Conservation (phyloP, 2,329 filamentous ascomycete genomes). For the Polytolypa hystricis region DNA sequence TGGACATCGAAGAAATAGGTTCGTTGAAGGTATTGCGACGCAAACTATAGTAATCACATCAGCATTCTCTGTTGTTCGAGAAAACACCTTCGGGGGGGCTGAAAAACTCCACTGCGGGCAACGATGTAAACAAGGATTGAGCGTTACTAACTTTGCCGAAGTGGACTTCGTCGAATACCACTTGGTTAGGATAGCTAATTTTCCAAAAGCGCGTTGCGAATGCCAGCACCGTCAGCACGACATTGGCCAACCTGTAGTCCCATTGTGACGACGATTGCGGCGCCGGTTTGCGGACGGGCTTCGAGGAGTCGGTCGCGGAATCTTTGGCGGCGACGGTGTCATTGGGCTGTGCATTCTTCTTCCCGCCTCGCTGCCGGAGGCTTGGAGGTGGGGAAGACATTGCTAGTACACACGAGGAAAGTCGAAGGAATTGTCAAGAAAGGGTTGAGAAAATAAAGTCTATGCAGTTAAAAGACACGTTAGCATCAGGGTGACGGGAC, state of each 20-base stretch:
- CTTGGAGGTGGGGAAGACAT: slow-evolving; percentile 28
- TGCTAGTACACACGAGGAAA: slow-evolving; percentile 3
- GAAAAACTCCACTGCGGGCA: too few species aligned
- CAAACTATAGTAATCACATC: slow-evolving; percentile 38
- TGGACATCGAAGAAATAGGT: slow-evolving; percentile 99
- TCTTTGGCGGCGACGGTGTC: slow-evolving; percentile 12
- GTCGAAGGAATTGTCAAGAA: slow-evolving; percentile 16
- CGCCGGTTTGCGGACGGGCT: slow-evolving; percentile 4
- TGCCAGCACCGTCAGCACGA: slow-evolving; percentile 66
- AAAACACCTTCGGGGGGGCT: too few species aligned
- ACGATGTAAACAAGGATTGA: too few species aligned
- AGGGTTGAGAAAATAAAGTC: not conserved
- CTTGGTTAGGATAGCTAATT: slow-evolving; percentile 88
- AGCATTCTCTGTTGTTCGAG: too few species aligned
- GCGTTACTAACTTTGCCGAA: slow-evolving; percentile 80
- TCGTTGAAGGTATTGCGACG: slow-evolving; percentile 74
- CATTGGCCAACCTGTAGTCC: slow-evolving; percentile 72
- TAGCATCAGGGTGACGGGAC: not conserved
- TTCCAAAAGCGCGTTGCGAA: slow-evolving; percentile 94
- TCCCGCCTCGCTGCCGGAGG: slow-evolving; percentile 33
- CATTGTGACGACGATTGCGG: slow-evolving; percentile 46
- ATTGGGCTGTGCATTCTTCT: slow-evolving; percentile 20
- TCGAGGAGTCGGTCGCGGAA: slow-evolving; percentile 9
- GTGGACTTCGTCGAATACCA: slow-evolving; percentile 98
- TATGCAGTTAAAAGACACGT: not conserved